These are phyloP conservation scores for Chaetomiaceae sp. DNA, from an alignment of 2,329 filamentous ascomycete genomes.

Conservation along the genomic window DNA sequence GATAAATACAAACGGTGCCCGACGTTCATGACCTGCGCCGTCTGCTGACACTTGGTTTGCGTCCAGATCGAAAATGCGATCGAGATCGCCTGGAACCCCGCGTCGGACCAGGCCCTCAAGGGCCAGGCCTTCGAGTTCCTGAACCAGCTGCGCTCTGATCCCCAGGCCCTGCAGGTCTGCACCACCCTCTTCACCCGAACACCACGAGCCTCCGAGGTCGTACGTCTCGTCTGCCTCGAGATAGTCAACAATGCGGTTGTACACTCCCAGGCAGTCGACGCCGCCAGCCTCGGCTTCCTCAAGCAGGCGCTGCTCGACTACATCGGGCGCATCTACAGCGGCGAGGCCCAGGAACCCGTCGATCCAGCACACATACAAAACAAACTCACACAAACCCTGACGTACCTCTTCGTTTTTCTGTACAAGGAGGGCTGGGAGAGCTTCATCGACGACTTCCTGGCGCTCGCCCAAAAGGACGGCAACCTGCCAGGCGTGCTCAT, in stretches of 20 bases:
- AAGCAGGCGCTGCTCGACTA: conserved; percentile 81
- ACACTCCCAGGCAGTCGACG: conserved; percentile 71
- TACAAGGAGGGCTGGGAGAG: conserved; percentile 83
- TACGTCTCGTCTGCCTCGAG: conserved; percentile 85
- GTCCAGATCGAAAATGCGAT: conserved; percentile 86
- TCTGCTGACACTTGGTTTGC: not conserved
- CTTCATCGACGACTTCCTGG: conserved; percentile 87
- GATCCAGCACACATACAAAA: conserved; percentile 84
- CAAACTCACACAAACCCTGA: conserved; percentile 94
- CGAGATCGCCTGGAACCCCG: conserved; percentile 83
- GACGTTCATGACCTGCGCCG: not conserved
- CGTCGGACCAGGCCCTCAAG: conserved; percentile 70
- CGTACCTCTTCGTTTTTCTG: conserved; percentile 82
- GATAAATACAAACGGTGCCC: not conserved
- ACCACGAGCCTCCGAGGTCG: conserved; percentile 73
- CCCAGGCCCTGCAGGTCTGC: conserved; percentile 87
- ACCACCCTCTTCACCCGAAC: conserved; percentile 77
- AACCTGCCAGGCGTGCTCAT: conserved; percentile 75
- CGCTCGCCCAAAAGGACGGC: conserved; percentile 64
- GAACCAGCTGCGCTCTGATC: conserved; percentile 72
- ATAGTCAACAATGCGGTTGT: conserved; percentile 90
- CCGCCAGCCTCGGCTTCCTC: conserved; percentile 66
- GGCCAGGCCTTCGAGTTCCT: conserved; percentile 78
- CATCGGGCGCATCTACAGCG: conserved; percentile 68
- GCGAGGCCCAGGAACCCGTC: conserved; percentile 49